Evolutionary conservation across 1,284 basidiomycete genomes (phyloP).

Genomic region (Mycosarcoma mackinlayi): DNA sequence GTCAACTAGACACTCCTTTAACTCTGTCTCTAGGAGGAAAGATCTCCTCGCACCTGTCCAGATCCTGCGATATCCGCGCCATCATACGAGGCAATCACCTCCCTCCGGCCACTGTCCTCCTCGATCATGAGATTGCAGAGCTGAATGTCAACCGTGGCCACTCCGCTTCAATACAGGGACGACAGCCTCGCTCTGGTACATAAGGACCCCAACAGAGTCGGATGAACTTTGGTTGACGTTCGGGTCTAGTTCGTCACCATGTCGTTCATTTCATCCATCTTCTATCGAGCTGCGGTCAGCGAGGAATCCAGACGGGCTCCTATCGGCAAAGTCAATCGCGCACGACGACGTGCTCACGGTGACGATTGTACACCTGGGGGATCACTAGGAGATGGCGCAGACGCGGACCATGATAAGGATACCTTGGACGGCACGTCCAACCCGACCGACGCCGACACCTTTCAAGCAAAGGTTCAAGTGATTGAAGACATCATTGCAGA

Average conservation of each 20-base stretch:
- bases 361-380: neutral
- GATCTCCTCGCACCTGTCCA: no score
- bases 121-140: conserved; percentile 8
- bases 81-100: neutral
- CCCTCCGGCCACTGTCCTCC: neutral
- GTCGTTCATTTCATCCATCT: conserved; percentile 47
- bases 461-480: conserved; percentile 42
- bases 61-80: neutral
- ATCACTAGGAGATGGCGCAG: conserved; percentile 2
- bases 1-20: no score
- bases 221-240: no score
- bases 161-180: neutral
- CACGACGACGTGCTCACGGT: conserved; percentile 11
- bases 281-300: conserved; percentile 45
- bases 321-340: conserved; percentile 35
- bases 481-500: conserved; percentile 55
- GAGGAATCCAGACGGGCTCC: conserved; percentile 42
- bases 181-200: no score
- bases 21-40: no score
- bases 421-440: neutral
- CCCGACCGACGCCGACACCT: conserved; percentile 9
- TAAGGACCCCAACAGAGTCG: no score
- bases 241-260: conserved; percentile 6
- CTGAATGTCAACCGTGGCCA: neutral
- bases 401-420: conserved; percentile 1